phyloP scores from a whole-genome alignment of 129 eudicot species.

The Smallanthus sonchifolius region DNA sequence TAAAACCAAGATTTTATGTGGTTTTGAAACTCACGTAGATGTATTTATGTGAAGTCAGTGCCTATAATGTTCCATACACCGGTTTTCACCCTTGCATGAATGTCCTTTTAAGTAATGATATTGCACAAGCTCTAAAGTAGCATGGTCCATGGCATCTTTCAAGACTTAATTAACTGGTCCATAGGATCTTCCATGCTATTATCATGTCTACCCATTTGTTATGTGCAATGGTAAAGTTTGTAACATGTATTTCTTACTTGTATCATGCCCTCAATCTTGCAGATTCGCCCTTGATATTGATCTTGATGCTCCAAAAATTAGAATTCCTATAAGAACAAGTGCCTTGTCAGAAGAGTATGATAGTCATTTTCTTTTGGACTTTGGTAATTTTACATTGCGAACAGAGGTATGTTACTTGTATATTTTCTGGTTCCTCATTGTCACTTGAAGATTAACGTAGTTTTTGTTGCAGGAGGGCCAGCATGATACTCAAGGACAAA shows the following conservation, averaged over 20 bases:
- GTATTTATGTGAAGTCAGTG: background rate
- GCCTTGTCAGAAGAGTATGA: slow-evolving; percentile 48
- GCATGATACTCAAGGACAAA: slow-evolving; percentile 49
- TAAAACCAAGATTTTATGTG: background rate
- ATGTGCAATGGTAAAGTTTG: slow-evolving; percentile 6
- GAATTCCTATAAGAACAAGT: slow-evolving; percentile 62
- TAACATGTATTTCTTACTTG: background rate
- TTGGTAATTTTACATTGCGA: slow-evolving; percentile 87
- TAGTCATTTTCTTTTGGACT: slow-evolving; percentile 87
- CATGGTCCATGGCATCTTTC: background rate
- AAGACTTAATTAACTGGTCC: background rate
- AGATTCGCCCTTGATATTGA: slow-evolving; percentile 98
- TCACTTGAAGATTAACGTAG: slow-evolving; percentile 16
- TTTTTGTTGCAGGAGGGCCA: slow-evolving; percentile 57
- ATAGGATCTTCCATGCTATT: background rate
- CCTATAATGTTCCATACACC: background rate
- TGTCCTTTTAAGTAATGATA: background rate
- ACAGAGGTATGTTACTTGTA: slow-evolving; percentile 61
- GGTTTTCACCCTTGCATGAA: background rate
- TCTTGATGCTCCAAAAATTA: slow-evolving; percentile 98
- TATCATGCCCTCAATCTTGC: slow-evolving; percentile 20
- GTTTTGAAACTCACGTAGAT: background rate
- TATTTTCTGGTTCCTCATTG: slow-evolving; percentile 11
- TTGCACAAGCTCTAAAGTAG: background rate
- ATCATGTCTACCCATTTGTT: slow-evolving; percentile 3